Percentiles rank a stretch among this genome's conserved stretches.
Conservation (phyloP, 2,329 filamentous ascomycete genomes). For the Cadophora sp. region DNA sequence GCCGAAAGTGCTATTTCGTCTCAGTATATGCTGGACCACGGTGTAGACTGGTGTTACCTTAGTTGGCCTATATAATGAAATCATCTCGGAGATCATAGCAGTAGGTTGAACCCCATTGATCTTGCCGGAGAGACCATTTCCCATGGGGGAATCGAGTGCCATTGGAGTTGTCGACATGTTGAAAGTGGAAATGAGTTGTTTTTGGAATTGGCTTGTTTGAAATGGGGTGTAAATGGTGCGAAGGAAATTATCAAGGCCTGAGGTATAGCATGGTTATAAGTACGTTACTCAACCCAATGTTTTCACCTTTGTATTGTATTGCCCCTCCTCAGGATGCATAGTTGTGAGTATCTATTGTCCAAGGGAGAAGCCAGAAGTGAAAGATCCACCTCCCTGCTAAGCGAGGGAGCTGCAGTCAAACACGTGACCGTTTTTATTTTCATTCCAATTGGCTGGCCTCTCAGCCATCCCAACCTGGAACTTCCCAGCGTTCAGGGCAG, state of each 20-base stretch:
- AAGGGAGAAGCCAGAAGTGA: not conserved
- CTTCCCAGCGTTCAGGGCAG: not conserved
- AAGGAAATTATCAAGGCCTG: not conserved
- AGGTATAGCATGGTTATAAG: not conserved
- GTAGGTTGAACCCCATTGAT: constrained; percentile 35
- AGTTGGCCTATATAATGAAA: constrained; percentile 78
- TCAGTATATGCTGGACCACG: constrained; percentile 22
- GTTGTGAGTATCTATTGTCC: constrained; percentile 2
- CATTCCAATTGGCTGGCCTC: constrained; percentile 1
- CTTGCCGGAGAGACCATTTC: constrained; percentile 35
- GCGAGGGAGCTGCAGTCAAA: not conserved
- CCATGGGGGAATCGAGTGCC: constrained; percentile 44
- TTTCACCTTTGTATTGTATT: not conserved
- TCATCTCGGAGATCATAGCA: constrained; percentile 78
- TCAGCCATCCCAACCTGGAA: constrained; percentile 6
- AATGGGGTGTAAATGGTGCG: not conserved
- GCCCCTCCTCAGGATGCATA: not conserved
- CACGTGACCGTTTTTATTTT: not conserved
- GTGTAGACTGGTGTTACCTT: constrained; percentile 62
- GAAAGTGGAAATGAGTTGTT: not conserved
- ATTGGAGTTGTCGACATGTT: constrained; percentile 45
- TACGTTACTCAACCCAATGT: not conserved
- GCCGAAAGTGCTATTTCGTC: constrained; percentile 60
- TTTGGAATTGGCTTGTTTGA: not conserved
- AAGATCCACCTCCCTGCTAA: not conserved